Percentiles rank a stretch among this genome's conserved stretches.
Conservation (phyloP, 2,329 filamentous ascomycete species). For the Arthrobotrys pseudoclavata region DNA sequence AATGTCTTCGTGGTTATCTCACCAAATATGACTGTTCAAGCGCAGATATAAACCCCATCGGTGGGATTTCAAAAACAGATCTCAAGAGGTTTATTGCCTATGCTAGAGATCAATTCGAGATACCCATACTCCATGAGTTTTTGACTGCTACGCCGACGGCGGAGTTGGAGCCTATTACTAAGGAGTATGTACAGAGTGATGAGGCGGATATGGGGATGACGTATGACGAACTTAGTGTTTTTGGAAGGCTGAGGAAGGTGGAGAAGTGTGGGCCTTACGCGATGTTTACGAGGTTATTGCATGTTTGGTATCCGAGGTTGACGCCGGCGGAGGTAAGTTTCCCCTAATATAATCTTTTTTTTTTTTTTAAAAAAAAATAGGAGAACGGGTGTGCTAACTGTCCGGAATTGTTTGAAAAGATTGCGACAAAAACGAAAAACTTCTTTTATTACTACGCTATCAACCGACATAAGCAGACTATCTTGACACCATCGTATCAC, state of each 20-base stretch:
- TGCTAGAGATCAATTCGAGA: conserved; percentile 72
- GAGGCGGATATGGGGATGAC: conserved; percentile 72
- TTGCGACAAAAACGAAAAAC: conserved; percentile 69
- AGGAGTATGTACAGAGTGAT: conserved; percentile 68
- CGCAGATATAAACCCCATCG: conserved; percentile 75
- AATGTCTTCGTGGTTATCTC: conserved; percentile 71
- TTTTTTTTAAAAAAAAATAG: background rate
- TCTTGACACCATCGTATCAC: conserved; percentile 73
- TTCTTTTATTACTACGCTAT: conserved; percentile 73
- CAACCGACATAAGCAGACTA: conserved; percentile 76
- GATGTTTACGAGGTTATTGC: conserved; percentile 69
- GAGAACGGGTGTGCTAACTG: background rate
- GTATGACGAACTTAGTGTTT: conserved; percentile 69
- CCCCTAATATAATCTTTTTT: conserved; percentile 65
- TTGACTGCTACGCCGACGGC: conserved; percentile 75
- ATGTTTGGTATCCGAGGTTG: conserved; percentile 70
- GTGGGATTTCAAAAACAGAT: conserved; percentile 75
- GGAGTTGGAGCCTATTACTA: conserved; percentile 70
- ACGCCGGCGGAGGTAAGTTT: conserved; percentile 60
- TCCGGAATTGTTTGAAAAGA: conserved; percentile 60
- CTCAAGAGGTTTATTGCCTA: conserved; percentile 80
- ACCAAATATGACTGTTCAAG: conserved; percentile 78
- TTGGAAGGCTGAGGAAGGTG: conserved; percentile 68
- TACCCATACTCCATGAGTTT: conserved; percentile 77
- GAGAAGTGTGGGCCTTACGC: conserved; percentile 69